Evolutionary conservation across 1,284 basidiomycete genomes (phyloP), one percentile per base, ranked within the genome.

Genomic region (Moesziomyces parantarcticus): DNA sequence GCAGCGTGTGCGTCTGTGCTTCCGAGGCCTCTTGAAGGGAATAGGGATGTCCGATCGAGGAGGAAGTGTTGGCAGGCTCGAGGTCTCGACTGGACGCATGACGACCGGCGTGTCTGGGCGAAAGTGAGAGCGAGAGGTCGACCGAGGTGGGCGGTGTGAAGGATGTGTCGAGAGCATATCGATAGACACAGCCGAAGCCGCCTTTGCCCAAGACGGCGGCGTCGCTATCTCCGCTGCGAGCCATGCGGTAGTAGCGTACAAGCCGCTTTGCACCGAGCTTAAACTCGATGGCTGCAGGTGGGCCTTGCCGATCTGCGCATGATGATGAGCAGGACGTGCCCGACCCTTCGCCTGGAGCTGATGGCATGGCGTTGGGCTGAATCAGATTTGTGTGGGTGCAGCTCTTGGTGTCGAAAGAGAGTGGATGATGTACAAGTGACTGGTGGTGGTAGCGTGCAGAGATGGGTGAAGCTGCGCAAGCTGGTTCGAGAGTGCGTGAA

Each of bases 141-240:
- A 65, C 50, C 5, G 69, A 65, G 7, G 59, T 60, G 4, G 62
- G 57, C 6, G 74, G 70, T 18, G 74, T 74, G 53, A 77, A 76
- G 5, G 66, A 66, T 1, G 59, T 43, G 42, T 76, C 75, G 48
- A 73, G 54, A 21, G 72, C 60, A 42, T 71, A 76, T 13, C 67
- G 49, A 39, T 75, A 76, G 29, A 70, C 71, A 40, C 75, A 71
- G 8, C 74, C 76, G 34, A 76, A 77, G 5, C 71, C 71, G 20
- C 71, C 71, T 45, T 69, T 69, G 7, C 71, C 71, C 14, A 74
- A 40, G 7, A 74, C 71, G 11, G 55, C 61, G 2, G 65, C 61
- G 29, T 74, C 66, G 18, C 49, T 40, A 48, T 74, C 71, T 6
- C 55, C 50, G 16, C 53, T 55, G 5, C 58, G 58, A 42, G 61